Percentiles rank a stretch among this genome's conserved stretches.
phyloP scores from a whole-genome alignment of 345 rosid genomes.

The Eutrema heterophyllum region DNA sequence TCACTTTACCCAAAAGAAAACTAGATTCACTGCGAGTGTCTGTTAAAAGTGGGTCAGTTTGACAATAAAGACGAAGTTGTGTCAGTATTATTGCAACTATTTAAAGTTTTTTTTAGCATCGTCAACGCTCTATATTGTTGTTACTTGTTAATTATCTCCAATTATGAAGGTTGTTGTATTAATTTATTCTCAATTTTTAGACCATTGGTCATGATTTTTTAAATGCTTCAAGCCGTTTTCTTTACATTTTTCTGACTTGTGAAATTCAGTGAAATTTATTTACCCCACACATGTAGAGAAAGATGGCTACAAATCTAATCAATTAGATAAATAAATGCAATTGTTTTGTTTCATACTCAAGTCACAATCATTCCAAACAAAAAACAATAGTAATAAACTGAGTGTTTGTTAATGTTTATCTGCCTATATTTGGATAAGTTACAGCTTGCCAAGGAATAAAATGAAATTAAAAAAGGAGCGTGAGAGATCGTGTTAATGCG shows the following conservation, averaged over 20 bases:
- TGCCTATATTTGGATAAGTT: conserved; percentile 23
- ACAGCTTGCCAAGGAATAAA: neutral
- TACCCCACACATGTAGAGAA: neutral
- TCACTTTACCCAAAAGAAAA: neutral
- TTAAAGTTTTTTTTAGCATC: neutral
- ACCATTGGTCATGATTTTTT: neutral
- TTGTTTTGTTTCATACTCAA: neutral
- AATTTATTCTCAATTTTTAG: neutral
- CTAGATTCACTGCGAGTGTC: neutral
- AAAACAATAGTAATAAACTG: neutral
- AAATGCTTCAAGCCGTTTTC: neutral
- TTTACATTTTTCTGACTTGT: neutral
- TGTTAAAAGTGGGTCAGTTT: conserved; percentile 8
- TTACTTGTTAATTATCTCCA: neutral
- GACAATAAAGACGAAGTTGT: neutral
- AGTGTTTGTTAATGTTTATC: neutral
- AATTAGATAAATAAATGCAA: neutral
- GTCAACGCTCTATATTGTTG: neutral
- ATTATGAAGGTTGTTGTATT: conserved; percentile 1
- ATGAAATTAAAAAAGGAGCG: neutral
- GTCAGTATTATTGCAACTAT: conserved; percentile 7
- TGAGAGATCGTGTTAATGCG: conserved; percentile 17
- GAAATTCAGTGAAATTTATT: neutral
- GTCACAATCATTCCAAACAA: neutral
- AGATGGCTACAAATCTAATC: neutral